phyloP scores from a whole-genome alignment of 768 basidiomycete species.

The Lactarius evosmus region DNA sequence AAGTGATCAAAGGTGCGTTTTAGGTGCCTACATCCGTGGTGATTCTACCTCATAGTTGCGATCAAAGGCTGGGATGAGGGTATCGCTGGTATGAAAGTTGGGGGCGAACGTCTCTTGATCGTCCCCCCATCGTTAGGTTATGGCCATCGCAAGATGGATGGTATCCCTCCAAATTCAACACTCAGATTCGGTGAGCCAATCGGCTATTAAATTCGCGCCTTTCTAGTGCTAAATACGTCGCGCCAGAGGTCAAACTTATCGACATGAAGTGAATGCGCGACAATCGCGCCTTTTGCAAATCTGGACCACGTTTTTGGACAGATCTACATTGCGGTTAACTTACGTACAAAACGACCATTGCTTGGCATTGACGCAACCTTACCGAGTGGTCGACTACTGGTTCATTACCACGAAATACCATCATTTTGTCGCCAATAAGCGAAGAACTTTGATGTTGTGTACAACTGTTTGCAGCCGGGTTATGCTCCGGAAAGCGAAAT shows the following conservation, averaged over 20 bases:
- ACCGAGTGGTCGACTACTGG: neutral
- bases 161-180: conserved; percentile 78
- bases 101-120: conserved; percentile 79
- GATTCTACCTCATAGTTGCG: neutral
- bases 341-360: conserved; percentile 29
- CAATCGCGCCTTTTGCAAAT: conserved; percentile 7
- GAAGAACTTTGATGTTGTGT: neutral
- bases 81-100: conserved; percentile 86
- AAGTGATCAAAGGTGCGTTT: conserved; percentile 82
- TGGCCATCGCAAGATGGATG: conserved; percentile 58
- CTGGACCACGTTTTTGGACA: neutral
- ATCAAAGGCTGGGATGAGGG: conserved; percentile 84
- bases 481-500: neutral
- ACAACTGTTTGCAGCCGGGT: neutral
- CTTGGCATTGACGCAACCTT: conserved; percentile 9
- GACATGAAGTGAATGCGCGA: conserved; percentile 52
- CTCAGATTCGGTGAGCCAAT: conserved; percentile 68
- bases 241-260: conserved; percentile 67
- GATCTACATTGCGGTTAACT: conserved; percentile 15
- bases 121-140: conserved; percentile 71
- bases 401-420: conserved; percentile 10
- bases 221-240: conserved; percentile 16
- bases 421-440: conserved; percentile 13
- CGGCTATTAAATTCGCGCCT: neutral
- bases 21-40: conserved; percentile 10